Percentiles rank a stretch among this genome's conserved stretches.
Evolutionary conservation across 129 eudicot species (phyloP).

Genomic region (carrot (Daucus carota)): DNA sequence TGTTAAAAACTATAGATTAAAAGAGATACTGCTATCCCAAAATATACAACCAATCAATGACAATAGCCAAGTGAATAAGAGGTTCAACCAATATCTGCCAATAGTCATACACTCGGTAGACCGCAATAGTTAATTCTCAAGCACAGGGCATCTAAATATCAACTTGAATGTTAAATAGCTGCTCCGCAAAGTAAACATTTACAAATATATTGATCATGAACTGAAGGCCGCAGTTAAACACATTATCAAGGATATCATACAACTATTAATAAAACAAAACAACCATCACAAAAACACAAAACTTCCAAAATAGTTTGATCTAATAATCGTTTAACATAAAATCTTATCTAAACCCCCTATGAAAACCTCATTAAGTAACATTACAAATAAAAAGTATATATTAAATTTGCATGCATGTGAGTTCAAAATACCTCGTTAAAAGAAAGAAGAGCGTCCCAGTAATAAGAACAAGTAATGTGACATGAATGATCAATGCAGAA

Average conservation of each 20-base stretch:
- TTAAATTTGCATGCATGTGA: neutral
- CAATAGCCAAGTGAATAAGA: neutral
- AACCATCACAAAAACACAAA: neutral
- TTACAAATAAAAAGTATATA: neutral
- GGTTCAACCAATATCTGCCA: neutral
- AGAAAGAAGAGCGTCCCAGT: constrained; percentile 70
- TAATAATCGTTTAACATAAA: neutral
- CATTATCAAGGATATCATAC: neutral
- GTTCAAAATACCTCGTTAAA: constrained; percentile 52
- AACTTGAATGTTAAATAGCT: neutral
- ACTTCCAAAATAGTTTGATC: neutral
- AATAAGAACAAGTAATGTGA: constrained; percentile 60
- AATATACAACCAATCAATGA: no score
- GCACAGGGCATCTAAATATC: neutral
- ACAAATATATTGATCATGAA: neutral
- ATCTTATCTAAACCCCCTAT: neutral
- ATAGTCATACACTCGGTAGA: neutral
- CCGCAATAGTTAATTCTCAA: neutral
- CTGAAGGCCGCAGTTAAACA: neutral
- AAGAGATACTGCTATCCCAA: neutral
- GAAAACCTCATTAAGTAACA: neutral
- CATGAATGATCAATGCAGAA: constrained; percentile 61
- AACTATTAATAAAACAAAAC: neutral
- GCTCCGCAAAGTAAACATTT: neutral
- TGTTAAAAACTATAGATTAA: neutral